Percentiles rank a stretch among this genome's conserved stretches.
phyloP scores from a whole-genome alignment of 75 land plant species.

The Pinus taeda region DNA sequence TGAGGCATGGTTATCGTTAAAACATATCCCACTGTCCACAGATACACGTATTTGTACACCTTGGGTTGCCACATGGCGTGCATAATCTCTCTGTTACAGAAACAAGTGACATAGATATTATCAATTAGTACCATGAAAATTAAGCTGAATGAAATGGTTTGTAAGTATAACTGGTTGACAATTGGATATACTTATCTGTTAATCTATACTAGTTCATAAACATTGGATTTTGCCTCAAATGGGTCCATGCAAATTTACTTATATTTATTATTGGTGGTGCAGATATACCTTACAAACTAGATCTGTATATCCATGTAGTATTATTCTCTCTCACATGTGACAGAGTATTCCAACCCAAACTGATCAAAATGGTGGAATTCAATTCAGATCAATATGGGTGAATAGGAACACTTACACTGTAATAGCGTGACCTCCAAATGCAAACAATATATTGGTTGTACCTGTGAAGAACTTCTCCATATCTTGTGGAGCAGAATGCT shows the following conservation, averaged over 20 bases:
- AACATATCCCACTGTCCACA: slow-evolving; percentile 15
- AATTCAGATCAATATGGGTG: background rate
- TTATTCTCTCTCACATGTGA: no score
- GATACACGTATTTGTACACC: slow-evolving; percentile 26
- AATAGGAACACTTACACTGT: slow-evolving; percentile 19
- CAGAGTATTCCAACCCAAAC: no score
- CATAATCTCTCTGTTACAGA: slow-evolving; percentile 33
- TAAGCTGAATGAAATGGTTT: background rate
- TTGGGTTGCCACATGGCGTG: slow-evolving; percentile 41
- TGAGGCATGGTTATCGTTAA: slow-evolving; percentile 28
- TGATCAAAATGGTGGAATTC: background rate
- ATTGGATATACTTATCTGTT: background rate
- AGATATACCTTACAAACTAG: background rate
- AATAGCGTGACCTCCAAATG: slow-evolving; percentile 42
- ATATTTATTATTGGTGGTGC: background rate
- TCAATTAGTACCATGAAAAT: background rate
- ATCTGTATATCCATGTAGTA: background rate
- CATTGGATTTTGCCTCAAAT: background rate
- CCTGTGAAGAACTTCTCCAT: slow-evolving; percentile 30
- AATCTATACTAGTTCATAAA: background rate
- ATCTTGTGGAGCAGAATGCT: slow-evolving; percentile 23
- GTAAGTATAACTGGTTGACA: background rate
- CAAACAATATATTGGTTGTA: slow-evolving; percentile 32
- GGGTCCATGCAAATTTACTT: background rate
- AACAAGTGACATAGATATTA: background rate